A percentile compares a stretch with the other conserved stretches of the same genome.
phyloP scores from a whole-genome alignment of 2,329 filamentous ascomycete species.

The Setomelanomma holmii region DNA sequence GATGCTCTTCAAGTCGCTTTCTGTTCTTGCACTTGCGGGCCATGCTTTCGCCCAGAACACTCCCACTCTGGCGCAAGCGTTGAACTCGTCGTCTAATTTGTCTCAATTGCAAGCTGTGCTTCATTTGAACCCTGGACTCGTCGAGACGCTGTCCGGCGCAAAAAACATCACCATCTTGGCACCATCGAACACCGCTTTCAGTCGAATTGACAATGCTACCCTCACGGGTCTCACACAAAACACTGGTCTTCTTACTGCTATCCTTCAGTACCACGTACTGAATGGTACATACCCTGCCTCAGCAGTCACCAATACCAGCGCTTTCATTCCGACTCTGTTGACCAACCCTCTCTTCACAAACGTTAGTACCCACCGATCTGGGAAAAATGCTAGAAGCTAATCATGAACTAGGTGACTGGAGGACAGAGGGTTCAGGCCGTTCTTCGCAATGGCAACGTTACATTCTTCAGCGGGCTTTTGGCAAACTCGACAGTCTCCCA shows the following conservation, averaged over 20 bases:
- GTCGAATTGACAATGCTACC: conserved; percentile 47
- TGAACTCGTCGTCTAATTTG: conserved; percentile 30
- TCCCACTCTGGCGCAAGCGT: conserved; percentile 25
- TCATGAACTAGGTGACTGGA: conserved; percentile 48
- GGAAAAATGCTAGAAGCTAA: background rate
- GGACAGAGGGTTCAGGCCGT: conserved; percentile 64
- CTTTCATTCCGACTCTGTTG: conserved; percentile 59
- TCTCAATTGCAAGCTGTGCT: conserved; percentile 48
- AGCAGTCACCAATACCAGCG: conserved; percentile 49
- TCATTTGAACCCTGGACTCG: conserved; percentile 43
- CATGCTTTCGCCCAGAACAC: conserved; percentile 40
- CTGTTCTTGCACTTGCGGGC: conserved; percentile 45
- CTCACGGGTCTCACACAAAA: conserved; percentile 36
- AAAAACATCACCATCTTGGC: conserved; percentile 66
- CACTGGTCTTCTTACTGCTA: conserved; percentile 48
- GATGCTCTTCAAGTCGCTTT: conserved; percentile 51
- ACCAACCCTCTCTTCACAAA: conserved; percentile 62
- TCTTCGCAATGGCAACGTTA: conserved; percentile 52
- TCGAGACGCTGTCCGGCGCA: conserved; percentile 47
- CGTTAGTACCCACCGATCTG: conserved; percentile 40
- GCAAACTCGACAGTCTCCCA: conserved; percentile 57
- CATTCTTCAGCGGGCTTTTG: conserved; percentile 62
- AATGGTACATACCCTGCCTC: conserved; percentile 57
- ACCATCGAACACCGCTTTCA: conserved; percentile 61
- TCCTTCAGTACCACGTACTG: conserved; percentile 66